Base-by-base conservation (phyloP, 139 green algal genomes). In the Chlorella sp. region DNA sequence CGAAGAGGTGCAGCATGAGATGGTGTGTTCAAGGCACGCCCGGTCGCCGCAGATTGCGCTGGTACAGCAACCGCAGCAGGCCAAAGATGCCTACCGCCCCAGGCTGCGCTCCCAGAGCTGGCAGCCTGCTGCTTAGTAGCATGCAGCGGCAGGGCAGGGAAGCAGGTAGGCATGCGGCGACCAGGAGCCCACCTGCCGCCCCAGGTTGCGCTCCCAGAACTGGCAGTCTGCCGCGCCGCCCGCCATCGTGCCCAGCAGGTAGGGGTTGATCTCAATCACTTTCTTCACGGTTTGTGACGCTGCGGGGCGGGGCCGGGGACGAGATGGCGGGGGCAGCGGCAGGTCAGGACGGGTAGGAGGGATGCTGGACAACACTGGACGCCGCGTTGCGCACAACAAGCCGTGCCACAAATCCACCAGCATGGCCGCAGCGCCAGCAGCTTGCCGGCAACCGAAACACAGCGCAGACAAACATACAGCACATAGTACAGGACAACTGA, bases 201-300 rank as follows among this genome's bases (percentile, higher is more conserved):
- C 96, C 56, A 87, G 48, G 64, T 87, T 87, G 28, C 83, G 74
- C 75, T 87, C 83, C 82, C 81, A 85, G 17, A 85, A 85, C 78
- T 80, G 94, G 91, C 97, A 99, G 89, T 99, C 97, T 30, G 96
- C 97, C 17, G 97, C 97, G 68, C 96, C 97, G 80, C 97, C 97
- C 48, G 97, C 97, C 97, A 99, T 99, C 34, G 97, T 99, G 32
- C 97, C 97, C 70, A 99, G 90, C 46, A 99, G 90, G 91, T 94
- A 99, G 20, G 94, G 94, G 88, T 99, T 99, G 91, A 99, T 99
- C 89, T 99, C 96, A 60, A 99, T 99, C 4, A 99, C 96, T 87
- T 99, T 99, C 91, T 99, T 98, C 54, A 98, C 95, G 3, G 96
- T 98, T 82, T 99, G 96, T 0, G 96, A 98, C 7, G 95, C 94